Conservation (phyloP, 805 yeast species). For the Metschnikowia anglica region DNA sequence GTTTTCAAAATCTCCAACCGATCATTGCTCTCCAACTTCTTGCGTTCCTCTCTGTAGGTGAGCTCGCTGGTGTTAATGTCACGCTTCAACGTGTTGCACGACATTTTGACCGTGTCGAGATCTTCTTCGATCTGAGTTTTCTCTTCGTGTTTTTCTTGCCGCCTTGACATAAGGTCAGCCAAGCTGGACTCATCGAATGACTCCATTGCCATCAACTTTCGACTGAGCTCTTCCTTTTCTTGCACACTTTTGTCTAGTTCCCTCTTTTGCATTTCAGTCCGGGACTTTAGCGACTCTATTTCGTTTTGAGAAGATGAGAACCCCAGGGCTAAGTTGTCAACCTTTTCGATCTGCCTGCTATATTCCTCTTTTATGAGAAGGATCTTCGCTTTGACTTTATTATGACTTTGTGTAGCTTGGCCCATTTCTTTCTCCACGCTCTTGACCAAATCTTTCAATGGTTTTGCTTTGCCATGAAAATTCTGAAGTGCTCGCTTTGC, state of each 20-base stretch:
- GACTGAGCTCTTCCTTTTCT: slow-evolving; percentile 14
- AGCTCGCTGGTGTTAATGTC: slow-evolving; percentile 13
- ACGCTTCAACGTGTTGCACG: slow-evolving; percentile 10
- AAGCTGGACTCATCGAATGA: slow-evolving; percentile 12
- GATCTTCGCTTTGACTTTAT: slow-evolving; percentile 3
- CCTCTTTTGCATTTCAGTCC: slow-evolving; percentile 15
- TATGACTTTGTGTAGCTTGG: not conserved
- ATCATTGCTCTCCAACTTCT: slow-evolving; percentile 38
- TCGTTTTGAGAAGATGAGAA: slow-evolving; percentile 13
- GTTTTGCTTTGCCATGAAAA: slow-evolving; percentile 26
- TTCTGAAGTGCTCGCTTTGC: slow-evolving; percentile 33
- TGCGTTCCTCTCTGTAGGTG: slow-evolving; percentile 14
- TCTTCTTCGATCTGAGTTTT: slow-evolving; percentile 31
- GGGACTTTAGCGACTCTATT: slow-evolving; percentile 15
- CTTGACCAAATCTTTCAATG: slow-evolving; percentile 21
- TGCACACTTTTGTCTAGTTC: slow-evolving; percentile 14
- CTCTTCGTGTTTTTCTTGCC: slow-evolving; percentile 19
- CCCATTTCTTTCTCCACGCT: slow-evolving; percentile 3
- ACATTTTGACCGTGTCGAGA: slow-evolving; percentile 11
- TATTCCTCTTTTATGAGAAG: not conserved
- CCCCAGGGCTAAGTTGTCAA: slow-evolving; percentile 6
- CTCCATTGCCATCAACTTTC: slow-evolving; percentile 9
- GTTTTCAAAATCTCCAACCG: slow-evolving; percentile 47
- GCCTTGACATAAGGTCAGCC: slow-evolving; percentile 3
- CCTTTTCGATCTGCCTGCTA: slow-evolving; percentile 3